phyloP scores from a whole-genome alignment of 1,284 basidiomycete species.

The Athelia psychrophila region DNA sequence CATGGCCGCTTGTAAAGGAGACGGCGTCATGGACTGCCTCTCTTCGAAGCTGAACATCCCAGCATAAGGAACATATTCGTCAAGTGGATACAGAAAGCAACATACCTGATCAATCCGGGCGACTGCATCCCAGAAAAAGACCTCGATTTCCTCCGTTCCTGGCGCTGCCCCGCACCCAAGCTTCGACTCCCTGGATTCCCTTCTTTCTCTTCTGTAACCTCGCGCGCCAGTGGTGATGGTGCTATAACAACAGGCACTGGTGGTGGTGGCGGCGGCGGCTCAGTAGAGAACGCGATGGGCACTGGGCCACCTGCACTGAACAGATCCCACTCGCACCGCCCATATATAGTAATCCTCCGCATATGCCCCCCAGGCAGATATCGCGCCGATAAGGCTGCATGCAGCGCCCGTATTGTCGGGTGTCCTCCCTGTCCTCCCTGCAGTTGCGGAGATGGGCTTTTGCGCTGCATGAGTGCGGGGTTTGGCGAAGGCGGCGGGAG shows the following conservation, averaged over 20 bases:
- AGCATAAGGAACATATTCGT: neutral
- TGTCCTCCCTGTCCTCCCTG: neutral
- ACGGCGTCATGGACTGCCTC: conserved; percentile 11
- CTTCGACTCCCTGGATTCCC: too few species aligned
- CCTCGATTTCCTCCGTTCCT: conserved; percentile 35
- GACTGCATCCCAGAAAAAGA: conserved; percentile 70
- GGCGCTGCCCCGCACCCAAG: too few species aligned
- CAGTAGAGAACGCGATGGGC: conserved; percentile 59
- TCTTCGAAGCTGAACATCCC: conserved; percentile 19
- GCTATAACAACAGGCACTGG: conserved; percentile 3
- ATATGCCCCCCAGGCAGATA: neutral
- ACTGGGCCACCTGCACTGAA: conserved; percentile 54
- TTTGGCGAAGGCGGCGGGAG: conserved; percentile 16
- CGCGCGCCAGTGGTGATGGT: too few species aligned
- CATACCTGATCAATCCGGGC: conserved; percentile 35
- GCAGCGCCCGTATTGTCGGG: neutral
- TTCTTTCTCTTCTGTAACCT: too few species aligned
- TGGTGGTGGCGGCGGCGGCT: conserved; percentile 42
- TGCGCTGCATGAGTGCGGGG: conserved; percentile 7
- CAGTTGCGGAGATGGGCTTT: neutral
- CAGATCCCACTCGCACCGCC: conserved; percentile 54
- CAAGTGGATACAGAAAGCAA: conserved; percentile 4
- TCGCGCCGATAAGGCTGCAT: neutral
- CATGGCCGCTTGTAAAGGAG: neutral
- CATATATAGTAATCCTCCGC: conserved; percentile 59